Conservation (phyloP, 345 rosid species). For the Leavenworthia alabamica region DNA sequence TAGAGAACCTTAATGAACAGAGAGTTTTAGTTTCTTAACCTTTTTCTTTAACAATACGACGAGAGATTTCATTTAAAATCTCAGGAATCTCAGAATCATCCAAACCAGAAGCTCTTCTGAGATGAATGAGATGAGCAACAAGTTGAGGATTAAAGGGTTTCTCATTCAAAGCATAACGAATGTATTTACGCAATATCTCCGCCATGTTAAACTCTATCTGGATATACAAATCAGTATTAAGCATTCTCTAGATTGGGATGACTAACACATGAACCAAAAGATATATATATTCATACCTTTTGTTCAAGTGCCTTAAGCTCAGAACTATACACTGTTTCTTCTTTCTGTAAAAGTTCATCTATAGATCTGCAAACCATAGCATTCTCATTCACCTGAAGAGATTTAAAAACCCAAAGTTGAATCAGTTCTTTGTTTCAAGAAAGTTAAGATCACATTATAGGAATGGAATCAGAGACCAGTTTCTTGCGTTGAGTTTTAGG, state of each 20-base stretch:
- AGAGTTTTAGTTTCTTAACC: constrained; percentile 31
- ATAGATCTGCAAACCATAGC: constrained; percentile 68
- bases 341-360: constrained; percentile 59
- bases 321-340: constrained; percentile 40
- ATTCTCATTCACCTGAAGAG: constrained; percentile 67
- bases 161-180: constrained; percentile 82
- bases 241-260: not conserved
- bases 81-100: constrained; percentile 64
- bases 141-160: constrained; percentile 78
- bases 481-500: constrained; percentile 62
- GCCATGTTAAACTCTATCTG: constrained; percentile 95
- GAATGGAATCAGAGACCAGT: constrained; percentile 38
- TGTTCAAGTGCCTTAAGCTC: constrained; percentile 49
- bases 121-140: constrained; percentile 55
- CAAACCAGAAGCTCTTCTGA: constrained; percentile 71
- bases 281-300: constrained; percentile 48
- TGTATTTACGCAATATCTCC: constrained; percentile 84
- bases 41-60: constrained; percentile 71
- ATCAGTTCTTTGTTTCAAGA: not conserved
- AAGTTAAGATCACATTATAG: not conserved
- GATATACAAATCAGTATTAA: constrained; percentile 24
- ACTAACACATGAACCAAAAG: not conserved
- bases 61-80: constrained; percentile 74
- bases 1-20: not conserved
- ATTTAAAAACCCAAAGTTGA: not conserved